Evolutionary conservation across 805 yeast genomes (phyloP).

Genomic region (Myxozyma kluyveri): DNA sequence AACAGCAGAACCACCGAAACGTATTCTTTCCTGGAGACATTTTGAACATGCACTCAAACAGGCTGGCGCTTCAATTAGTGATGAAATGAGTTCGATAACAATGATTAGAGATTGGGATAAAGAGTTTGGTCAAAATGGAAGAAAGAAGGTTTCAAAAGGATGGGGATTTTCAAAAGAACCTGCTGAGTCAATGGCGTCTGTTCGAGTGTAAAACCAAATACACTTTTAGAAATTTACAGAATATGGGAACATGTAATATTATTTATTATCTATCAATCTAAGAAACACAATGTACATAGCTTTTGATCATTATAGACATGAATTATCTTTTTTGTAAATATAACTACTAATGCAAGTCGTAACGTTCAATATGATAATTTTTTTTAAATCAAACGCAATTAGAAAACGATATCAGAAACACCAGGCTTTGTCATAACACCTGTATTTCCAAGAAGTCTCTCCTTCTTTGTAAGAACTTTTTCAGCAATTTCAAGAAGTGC

Average conservation of each 20-base stretch:
- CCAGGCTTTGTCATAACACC: constrained; percentile 8
- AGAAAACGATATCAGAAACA: constrained; percentile 17
- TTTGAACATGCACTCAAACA: constrained; percentile 22
- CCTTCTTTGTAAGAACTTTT: constrained; percentile 51
- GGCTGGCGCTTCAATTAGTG: constrained; percentile 24
- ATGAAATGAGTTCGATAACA: constrained; percentile 24
- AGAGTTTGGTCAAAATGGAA: constrained; percentile 23
- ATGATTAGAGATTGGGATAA: constrained; percentile 26
- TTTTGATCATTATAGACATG: neutral
- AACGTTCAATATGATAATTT: neutral
- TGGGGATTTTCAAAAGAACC: constrained; percentile 14
- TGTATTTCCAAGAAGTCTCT: constrained; percentile 52
- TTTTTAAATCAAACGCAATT: neutral
- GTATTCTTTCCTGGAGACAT: constrained; percentile 16
- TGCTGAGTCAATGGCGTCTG: constrained; percentile 3
- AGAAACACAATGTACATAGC: neutral
- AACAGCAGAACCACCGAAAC: constrained; percentile 29
- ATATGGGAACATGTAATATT: no score
- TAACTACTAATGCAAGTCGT: neutral
- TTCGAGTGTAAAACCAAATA: neutral
- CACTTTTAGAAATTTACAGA: neutral
- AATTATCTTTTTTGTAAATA: neutral
- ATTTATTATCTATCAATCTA: neutral
- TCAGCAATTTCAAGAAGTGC: constrained; percentile 83
- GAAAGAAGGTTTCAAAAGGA: constrained; percentile 3